phyloP scores from a whole-genome alignment of 768 basidiomycete genomes.

The Sporobolomyces pararoseus region DNA sequence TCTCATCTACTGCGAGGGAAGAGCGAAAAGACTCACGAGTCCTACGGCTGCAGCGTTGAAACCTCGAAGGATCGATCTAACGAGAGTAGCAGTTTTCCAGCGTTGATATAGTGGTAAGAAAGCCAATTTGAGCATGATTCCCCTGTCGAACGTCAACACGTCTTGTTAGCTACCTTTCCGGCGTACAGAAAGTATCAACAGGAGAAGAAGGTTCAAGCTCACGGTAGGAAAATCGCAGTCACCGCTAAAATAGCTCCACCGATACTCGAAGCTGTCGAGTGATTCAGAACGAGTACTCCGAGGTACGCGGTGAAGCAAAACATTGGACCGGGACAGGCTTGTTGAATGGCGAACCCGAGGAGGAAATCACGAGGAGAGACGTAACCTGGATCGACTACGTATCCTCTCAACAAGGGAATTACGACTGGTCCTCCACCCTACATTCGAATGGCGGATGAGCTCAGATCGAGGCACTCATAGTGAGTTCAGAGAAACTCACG shows the following conservation, averaged over 20 bases:
- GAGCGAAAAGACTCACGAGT: conserved; percentile 41
- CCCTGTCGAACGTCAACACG: conserved; percentile 43
- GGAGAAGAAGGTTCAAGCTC: not conserved
- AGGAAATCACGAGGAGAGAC: conserved; percentile 58
- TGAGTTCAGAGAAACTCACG: not conserved
- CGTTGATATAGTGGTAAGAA: conserved; percentile 45
- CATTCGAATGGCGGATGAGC: not conserved
- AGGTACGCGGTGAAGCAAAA: conserved; percentile 59
- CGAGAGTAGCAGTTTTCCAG: conserved; percentile 31
- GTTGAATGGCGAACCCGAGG: conserved; percentile 52
- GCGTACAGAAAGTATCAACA: too few relatives aligned
- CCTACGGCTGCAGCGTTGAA: conserved; percentile 48
- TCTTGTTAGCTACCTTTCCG: too few relatives aligned
- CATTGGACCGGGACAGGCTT: conserved; percentile 55
- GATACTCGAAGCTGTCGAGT: conserved; percentile 5
- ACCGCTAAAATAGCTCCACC: conserved; percentile 4
- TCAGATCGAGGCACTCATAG: not conserved
- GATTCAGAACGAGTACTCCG: conserved; percentile 52
- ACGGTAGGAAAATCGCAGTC: conserved; percentile 4
- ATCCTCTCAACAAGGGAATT: conserved; percentile 57
- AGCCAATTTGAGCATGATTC: conserved; percentile 49
- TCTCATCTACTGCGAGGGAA: too few relatives aligned
- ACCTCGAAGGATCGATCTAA: conserved; percentile 43
- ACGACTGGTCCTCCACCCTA: conserved; percentile 60
- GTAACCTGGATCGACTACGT: conserved; percentile 53